Percentiles rank a stretch among this genome's conserved stretches.
phyloP scores from a whole-genome alignment of 345 rosid species.

The Hirschfeldia incana region DNA sequence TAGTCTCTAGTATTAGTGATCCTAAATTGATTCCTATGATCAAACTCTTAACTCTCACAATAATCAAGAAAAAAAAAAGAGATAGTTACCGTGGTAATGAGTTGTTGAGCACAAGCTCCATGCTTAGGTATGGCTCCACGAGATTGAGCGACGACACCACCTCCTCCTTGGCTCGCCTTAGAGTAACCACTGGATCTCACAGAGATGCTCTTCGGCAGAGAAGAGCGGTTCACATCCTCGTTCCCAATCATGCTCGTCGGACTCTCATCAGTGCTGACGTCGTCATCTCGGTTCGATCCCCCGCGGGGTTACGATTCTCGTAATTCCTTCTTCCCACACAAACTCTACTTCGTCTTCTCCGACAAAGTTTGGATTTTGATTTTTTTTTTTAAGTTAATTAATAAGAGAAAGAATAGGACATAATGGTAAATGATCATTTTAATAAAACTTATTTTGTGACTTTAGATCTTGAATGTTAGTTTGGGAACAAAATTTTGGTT shows the following conservation, averaged over 20 bases:
- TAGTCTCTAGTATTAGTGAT: no score
- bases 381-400: no score
- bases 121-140: constrained; percentile 41
- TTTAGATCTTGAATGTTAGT: no score
- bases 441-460: no score
- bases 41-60: no score
- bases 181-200: constrained; percentile 65
- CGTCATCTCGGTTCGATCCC: constrained; percentile 31
- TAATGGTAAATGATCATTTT: no score
- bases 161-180: constrained; percentile 39
- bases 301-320: neutral
- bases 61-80: constrained; percentile 9
- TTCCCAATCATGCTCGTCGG: constrained; percentile 30
- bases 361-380: no score
- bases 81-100: constrained; percentile 19
- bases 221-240: constrained; percentile 44
- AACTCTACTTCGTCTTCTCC: no score
- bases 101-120: constrained; percentile 42
- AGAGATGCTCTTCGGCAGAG: constrained; percentile 78
- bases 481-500: no score
- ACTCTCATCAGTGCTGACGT: constrained; percentile 34
- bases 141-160: constrained; percentile 33
- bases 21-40: no score
- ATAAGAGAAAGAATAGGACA: no score
- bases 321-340: neutral